These are phyloP conservation scores for Kwoniella shivajii DNA, from an alignment of 1,284 basidiomycete species.

Conservation along the genomic window DNA sequence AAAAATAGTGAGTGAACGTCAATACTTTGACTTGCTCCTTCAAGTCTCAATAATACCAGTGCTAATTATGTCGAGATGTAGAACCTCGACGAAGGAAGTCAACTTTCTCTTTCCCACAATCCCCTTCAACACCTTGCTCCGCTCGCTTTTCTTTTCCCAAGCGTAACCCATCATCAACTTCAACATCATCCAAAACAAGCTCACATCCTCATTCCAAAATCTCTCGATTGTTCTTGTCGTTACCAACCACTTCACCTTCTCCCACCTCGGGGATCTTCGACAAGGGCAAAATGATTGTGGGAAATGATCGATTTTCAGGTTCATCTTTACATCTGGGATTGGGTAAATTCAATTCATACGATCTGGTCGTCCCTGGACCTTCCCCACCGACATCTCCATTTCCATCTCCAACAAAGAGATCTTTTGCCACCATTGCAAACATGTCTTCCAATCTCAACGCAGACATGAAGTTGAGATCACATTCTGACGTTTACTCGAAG, in stretches of 20 bases:
- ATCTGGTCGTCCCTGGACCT: conserved; percentile 21
- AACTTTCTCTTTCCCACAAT: conserved; percentile 25
- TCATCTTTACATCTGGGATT: conserved; percentile 31
- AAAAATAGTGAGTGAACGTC: conserved; percentile 12
- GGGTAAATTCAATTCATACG: conserved; percentile 29
- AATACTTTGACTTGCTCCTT: too few relatives aligned
- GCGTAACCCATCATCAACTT: conserved; percentile 8
- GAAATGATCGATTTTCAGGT: conserved; percentile 4
- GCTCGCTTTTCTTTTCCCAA: not conserved
- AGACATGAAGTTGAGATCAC: not conserved
- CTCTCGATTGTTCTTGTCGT: conserved; percentile 13
- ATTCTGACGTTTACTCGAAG: not conserved
- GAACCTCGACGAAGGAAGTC: conserved; percentile 20
- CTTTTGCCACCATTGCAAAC: conserved; percentile 7
- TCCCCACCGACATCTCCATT: conserved; percentile 24
- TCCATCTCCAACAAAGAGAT: conserved; percentile 16
- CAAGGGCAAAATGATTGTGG: not conserved
- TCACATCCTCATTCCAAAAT: conserved; percentile 21
- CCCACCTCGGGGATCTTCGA: conserved; percentile 13
- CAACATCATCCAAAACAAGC: conserved; percentile 1
- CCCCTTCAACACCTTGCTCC: conserved; percentile 14
- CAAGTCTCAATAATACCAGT: not conserved
- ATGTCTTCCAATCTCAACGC: not conserved
- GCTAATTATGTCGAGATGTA: not conserved
- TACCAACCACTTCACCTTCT: conserved; percentile 3